These are phyloP conservation scores for Pythium scleroteichum DNA, from an alignment of 352 stramenopile species.

Conservation along the genomic window DNA sequence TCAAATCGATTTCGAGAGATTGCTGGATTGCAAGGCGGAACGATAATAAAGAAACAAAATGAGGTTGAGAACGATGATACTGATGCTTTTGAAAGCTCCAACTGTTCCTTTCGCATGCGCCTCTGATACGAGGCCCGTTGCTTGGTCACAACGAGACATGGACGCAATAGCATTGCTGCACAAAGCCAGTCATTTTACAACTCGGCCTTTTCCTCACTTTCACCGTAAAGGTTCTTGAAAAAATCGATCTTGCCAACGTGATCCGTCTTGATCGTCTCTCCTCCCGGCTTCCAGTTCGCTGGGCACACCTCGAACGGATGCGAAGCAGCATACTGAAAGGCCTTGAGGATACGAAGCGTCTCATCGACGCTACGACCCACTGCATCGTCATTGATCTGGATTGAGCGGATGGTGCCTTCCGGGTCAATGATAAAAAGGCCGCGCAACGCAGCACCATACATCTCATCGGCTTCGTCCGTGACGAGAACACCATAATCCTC, in stretches of 20 bases:
- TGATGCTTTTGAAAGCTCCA: no score
- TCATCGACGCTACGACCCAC: slow-evolving; percentile 83
- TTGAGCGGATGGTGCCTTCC: slow-evolving; percentile 78
- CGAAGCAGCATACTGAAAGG: slow-evolving; percentile 73
- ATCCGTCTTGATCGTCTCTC: slow-evolving; percentile 85
- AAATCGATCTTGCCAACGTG: slow-evolving; percentile 84
- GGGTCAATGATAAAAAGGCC: slow-evolving; percentile 87
- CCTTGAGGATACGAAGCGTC: slow-evolving; percentile 83
- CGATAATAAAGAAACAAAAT: no score
- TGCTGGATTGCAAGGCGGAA: no score
- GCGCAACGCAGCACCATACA: slow-evolving; percentile 72
- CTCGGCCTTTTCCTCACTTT: slow-evolving; percentile 49
- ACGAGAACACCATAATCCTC: slow-evolving; percentile 85
- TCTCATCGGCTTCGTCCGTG: slow-evolving; percentile 80
- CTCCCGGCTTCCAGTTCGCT: slow-evolving; percentile 84
- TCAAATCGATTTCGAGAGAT: no score
- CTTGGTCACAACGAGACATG: not conserved
- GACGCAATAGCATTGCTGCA: not conserved
- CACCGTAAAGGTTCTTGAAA: slow-evolving; percentile 80
- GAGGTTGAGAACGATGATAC: no score
- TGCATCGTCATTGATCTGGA: slow-evolving; percentile 85
- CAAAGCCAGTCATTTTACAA: slow-evolving; percentile 30
- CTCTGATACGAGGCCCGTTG: no score
- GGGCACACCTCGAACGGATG: slow-evolving; percentile 86
- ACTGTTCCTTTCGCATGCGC: no score